These are phyloP conservation scores for Lagerstroemia fauriei DNA, from an alignment of 441 rosid species.

Conservation along the genomic window DNA sequence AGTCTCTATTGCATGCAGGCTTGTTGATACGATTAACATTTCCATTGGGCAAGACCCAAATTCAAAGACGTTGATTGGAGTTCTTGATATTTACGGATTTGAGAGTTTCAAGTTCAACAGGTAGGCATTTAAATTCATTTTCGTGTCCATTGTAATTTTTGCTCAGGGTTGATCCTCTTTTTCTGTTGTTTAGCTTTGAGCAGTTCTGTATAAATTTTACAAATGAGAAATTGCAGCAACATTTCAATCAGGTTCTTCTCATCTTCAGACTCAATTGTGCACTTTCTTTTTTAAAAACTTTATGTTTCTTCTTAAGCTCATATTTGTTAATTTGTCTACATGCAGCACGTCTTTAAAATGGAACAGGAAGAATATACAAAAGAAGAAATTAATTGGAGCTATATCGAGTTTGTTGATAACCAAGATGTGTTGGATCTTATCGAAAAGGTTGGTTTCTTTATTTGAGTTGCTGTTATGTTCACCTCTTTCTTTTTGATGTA, in stretches of 20 bases:
- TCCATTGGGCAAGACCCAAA: conserved; percentile 98
- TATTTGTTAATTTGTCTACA: conserved; percentile 28
- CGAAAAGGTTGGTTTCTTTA: conserved; percentile 64
- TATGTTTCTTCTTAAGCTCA: conserved; percentile 26
- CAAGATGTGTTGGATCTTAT: conserved; percentile 98
- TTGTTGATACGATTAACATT: conserved; percentile 84
- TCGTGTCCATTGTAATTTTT: not conserved
- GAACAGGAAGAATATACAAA: conserved; percentile 98
- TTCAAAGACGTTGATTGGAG: conserved; percentile 91
- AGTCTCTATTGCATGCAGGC: conserved; percentile 54
- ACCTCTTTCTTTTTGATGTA: not conserved
- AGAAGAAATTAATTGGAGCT: conserved; percentile 99
- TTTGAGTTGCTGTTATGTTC: conserved; percentile 11
- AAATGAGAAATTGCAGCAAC: conserved; percentile 98
- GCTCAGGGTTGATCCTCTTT: conserved; percentile 23
- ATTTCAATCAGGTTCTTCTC: conserved; percentile 83
- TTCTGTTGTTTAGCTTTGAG: conserved; percentile 65
- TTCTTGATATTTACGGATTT: conserved; percentile 97
- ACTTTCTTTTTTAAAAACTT: conserved; percentile 19
- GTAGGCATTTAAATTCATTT: conserved; percentile 39
- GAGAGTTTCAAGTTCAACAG: conserved; percentile 97
- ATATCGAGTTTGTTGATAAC: conserved; percentile 97
- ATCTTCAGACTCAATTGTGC: conserved; percentile 22
- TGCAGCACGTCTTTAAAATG: conserved; percentile 99
- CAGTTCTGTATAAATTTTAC: conserved; percentile 99